Base-by-base conservation (phyloP, 495 filamentous ascomycete genomes). In the Pyronema domesticum region DNA sequence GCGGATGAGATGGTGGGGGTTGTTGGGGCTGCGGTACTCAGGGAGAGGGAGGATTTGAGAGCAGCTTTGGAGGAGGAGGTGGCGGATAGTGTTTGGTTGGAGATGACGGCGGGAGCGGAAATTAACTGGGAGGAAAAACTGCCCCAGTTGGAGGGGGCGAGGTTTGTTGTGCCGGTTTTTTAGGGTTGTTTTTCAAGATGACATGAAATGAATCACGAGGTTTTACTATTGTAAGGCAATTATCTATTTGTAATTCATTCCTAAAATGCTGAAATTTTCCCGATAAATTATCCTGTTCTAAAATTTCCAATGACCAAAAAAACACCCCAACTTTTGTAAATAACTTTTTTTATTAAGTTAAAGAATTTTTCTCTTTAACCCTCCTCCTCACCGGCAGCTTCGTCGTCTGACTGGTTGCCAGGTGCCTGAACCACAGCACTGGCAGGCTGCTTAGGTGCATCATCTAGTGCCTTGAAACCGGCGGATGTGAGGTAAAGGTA, bases 31-130 rank as follows among this genome's bases (percentile, higher is more conserved):
- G 67, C 70, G 47, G 51, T 81, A 50, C 50, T 69, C n/a, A 65
- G 62, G 30, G 67, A 72, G 51, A 67, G 68, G 46, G 46, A 54
- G n/a, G 72, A 77, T 56, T 65, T 83, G 9, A 69, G 68, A 46
- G 63, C 64, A 37, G 77, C 75, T 11, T 57, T 88, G 33, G 76
- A 80, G 60, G 63, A 62, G 5, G 64, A 76, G 37, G 85, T 87
- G 65, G 69, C 76, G 7, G 83, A 89, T 69, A 80, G 79, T 3
- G 77, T 88, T 11, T 89, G 85, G 85, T 65, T 86, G 58, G 65
- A 74, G 53, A 60, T 74, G 14, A n/a, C 46, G 42, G 35, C 10
- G 42, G 13, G 50, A 57, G 15, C 55, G 19, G 7, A 46, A 47
- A 55, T 40, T 10, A 58, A 54, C 34, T 43, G 56, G 7, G 61